Percentiles rank a stretch among this genome's conserved stretches.
Evolutionary conservation across 2,329 filamentous ascomycete genomes (phyloP).

Genomic region (Beauveria sp.): DNA sequence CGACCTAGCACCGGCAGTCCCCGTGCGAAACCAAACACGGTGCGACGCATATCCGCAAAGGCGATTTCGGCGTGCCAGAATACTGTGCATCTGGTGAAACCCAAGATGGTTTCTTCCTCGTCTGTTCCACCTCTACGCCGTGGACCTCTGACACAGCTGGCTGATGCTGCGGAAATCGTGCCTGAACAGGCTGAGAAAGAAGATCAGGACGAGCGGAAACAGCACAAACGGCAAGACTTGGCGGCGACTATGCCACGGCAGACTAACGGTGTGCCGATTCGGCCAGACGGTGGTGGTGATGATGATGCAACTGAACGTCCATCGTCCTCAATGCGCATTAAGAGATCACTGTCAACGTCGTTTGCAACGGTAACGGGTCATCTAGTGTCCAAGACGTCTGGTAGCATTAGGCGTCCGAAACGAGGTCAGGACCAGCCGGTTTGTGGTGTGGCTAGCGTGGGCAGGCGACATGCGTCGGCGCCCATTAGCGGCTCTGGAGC

Average conservation of each 20-base stretch:
- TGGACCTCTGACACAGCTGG: neutral
- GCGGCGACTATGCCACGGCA: neutral
- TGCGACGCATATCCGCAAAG: slow-evolving; percentile 22
- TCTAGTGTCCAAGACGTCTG: slow-evolving; percentile 47
- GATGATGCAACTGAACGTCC: slow-evolving; percentile 28
- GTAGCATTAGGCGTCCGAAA: slow-evolving; percentile 50
- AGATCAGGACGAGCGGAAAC: slow-evolving; percentile 5
- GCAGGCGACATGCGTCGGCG: slow-evolving; percentile 47
- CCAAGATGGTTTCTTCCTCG: slow-evolving; percentile 25
- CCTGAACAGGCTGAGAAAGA: neutral
- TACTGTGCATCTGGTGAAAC: slow-evolving; percentile 28
- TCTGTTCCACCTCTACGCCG: neutral
- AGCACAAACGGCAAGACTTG: neutral
- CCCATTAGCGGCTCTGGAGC: slow-evolving; percentile 30
- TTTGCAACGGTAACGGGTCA: slow-evolving; percentile 44
- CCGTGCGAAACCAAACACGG: slow-evolving; percentile 4
- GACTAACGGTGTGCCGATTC: neutral
- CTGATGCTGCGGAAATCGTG: slow-evolving; percentile 17
- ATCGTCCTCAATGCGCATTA: slow-evolving; percentile 34
- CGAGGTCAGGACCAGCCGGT: slow-evolving; percentile 25
- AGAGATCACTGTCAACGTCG: slow-evolving; percentile 52
- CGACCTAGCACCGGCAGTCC: neutral
- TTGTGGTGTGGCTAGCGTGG: slow-evolving; percentile 31
- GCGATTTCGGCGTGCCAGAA: slow-evolving; percentile 11
- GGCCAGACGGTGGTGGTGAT: slow-evolving; percentile 1